Evolutionary conservation across 371 early-diverging fungal species (phyloP).

Genomic region (Rhizomucor miehei): DNA sequence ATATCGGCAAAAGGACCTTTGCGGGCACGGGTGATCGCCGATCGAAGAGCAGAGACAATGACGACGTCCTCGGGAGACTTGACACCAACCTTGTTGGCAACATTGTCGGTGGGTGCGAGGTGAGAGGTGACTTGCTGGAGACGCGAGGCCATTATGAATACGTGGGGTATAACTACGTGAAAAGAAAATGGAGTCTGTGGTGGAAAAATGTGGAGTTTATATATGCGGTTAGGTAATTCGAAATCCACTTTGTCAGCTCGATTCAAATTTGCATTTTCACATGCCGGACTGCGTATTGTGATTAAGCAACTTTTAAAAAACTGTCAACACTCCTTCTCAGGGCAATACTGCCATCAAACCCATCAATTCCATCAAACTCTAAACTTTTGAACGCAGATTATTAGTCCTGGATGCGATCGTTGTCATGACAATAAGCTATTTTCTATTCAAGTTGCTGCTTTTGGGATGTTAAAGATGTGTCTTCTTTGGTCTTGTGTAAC

Average conservation of each 20-base stretch:
- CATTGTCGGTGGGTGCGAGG: constrained; percentile 51
- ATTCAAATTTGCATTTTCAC: no score
- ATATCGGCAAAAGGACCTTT: constrained; percentile 96
- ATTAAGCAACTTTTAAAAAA: no score
- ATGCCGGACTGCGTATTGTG: no score
- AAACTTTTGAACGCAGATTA: no score
- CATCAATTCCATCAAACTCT: no score
- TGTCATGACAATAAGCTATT: no score
- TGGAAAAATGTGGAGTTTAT: background rate
- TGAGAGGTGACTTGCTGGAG: constrained; percentile 74
- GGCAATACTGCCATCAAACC: no score
- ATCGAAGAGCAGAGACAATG: constrained; percentile 85
- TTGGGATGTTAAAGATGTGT: background rate
- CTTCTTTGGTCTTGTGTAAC: no score
- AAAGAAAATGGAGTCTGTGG: background rate
- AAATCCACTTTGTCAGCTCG: no score
- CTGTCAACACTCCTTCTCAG: no score
- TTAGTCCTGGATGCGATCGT: no score
- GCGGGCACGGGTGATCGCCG: constrained; percentile 88
- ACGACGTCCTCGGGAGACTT: constrained; percentile 86
- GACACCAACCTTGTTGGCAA: constrained; percentile 69
- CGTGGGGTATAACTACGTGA: constrained; percentile 1
- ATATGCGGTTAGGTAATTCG: background rate
- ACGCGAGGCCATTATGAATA: constrained; percentile 54
- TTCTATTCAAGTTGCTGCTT: background rate